Base-by-base conservation (phyloP, 176 grass and related monocot species). In the Pontederia crassipes region DNA sequence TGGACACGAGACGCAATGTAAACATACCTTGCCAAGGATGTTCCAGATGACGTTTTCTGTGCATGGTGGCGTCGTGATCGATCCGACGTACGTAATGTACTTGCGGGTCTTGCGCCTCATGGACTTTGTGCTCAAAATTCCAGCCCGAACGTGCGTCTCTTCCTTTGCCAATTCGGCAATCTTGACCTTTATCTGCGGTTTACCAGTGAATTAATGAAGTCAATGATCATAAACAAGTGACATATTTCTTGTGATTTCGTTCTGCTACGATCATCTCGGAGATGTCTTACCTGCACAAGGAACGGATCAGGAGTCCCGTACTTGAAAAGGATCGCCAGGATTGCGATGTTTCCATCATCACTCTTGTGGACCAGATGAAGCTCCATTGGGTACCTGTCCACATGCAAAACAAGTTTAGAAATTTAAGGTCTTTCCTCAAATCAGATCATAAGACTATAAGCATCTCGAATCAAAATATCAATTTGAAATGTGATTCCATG, bases 31-130 rank as follows among this genome's bases (percentile, higher is more conserved):
- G 16, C 79, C 81, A 0, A 89, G 85, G 11, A 95, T 55, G 70
- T 11, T 95, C 89, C 81, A 89, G 26, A 60, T 4, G 15, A 95
- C 69, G 9, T 80, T 80, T 73, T 95, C 85, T 9, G 70, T 72
- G 76, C 85, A 95, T 0, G 85, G 89, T n/a, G 89, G 89, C 66
- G 74, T 77, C 17, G 89, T 83, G 15, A 95, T 72, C 0, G 89
- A 95, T 0, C 89, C 89, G 8, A 15, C 1, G 53, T 95, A 89
- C 58, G 79, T 68, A 73, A 82, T 89, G 77, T 89, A 83, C 81
- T 76, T 89, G 9, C 61, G 59, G 0, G 66, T 75, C 0, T 65
- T 78, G 73, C 78, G 75, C 65, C 74, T 53, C 56, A 89, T 48
- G 11, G 75, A 70, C 17, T 65, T 56, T 18, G 83, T 45, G 16